A percentile compares a stretch with the other conserved stretches of the same genome.
These are phyloP conservation scores for Populus pruinosa DNA, from an alignment of 345 rosid species.

Conservation along the genomic window DNA sequence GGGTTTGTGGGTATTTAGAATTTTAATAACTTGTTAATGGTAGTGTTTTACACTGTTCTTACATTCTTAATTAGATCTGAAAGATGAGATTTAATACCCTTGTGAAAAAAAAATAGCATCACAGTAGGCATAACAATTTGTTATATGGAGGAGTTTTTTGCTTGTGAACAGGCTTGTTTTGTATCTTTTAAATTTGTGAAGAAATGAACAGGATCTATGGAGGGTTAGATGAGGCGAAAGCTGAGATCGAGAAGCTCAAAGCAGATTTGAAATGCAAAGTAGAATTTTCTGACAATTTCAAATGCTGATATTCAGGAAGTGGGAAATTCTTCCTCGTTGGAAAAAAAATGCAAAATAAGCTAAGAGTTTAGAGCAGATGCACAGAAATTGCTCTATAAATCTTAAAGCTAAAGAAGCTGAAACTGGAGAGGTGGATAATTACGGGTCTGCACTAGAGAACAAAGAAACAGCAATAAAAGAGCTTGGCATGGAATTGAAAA, in stretches of 20 bases:
- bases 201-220: conserved; percentile 39
- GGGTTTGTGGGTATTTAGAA: neutral
- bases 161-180: neutral
- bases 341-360: conserved; percentile 54
- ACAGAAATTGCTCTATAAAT: conserved; percentile 52
- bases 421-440: conserved; percentile 36
- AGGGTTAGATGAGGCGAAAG: conserved; percentile 65
- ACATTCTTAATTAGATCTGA: neutral
- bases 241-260: conserved; percentile 59
- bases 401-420: conserved; percentile 48
- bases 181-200: neutral
- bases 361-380: conserved; percentile 59
- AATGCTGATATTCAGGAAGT: conserved; percentile 51
- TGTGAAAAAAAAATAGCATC: neutral
- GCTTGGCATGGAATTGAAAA: conserved; percentile 51
- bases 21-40: neutral
- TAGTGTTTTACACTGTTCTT: neutral
- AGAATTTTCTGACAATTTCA: conserved; percentile 47
- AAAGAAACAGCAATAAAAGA: conserved; percentile 42
- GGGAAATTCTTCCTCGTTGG: conserved; percentile 51
- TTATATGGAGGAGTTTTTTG: neutral
- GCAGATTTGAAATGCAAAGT: conserved; percentile 45
- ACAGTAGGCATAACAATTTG: neutral
- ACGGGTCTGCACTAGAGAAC: conserved; percentile 36
- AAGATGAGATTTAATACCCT: neutral